Base-by-base conservation (phyloP, 129 eudicot species). In the Flaveria sonorensis region DNA sequence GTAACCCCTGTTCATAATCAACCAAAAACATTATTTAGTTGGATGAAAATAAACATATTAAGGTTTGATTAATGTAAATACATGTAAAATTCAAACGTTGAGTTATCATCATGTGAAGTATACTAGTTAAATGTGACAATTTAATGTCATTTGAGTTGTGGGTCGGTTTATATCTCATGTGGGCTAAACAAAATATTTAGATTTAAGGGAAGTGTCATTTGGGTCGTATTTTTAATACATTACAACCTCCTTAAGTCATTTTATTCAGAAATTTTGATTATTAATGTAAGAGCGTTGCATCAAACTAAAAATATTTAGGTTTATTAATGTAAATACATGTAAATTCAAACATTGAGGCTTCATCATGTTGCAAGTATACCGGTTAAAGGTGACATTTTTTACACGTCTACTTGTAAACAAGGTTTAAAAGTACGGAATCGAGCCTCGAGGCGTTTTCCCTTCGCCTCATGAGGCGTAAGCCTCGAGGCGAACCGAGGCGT, bases 1-100 rank as follows among this genome's bases (percentile, higher is more conserved):
- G 92, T 94, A 94, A 26, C 97, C 98, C 91, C 98, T 94, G 90
- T 67, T 81, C 87, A 84, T 10, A 72, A 73, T 20, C 68, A 30
- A 65, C 68, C 69, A 74, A 73, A 9, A 53, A 53, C 42, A 46
- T 63, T 20, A 9, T 59, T 72, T 67, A 71, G 52, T 62, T 71
- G 32, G 53, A 55, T 70, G 36, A 10, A 59, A 30, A 9, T 51
- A 1, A 51, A 39, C 50, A 24, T 45, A 55, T 68, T 15, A n/a
- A 64, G 42, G 73, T 47, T 47, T 4, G 18, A 28, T 65, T 6
- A 32, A 15, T 21, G 39, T 32, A 20, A 19, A 64, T 64, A n/a
- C 36, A 75, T 64, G 68, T 32, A 11, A 19, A 32, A n/a, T 66
- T 36, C 7, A n/a, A 67, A 10, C 65, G 23, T 19, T 11, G n/a